phyloP scores from a whole-genome alignment of 2,329 filamentous ascomycete species.

The Colletotrichum liriopes region DNA sequence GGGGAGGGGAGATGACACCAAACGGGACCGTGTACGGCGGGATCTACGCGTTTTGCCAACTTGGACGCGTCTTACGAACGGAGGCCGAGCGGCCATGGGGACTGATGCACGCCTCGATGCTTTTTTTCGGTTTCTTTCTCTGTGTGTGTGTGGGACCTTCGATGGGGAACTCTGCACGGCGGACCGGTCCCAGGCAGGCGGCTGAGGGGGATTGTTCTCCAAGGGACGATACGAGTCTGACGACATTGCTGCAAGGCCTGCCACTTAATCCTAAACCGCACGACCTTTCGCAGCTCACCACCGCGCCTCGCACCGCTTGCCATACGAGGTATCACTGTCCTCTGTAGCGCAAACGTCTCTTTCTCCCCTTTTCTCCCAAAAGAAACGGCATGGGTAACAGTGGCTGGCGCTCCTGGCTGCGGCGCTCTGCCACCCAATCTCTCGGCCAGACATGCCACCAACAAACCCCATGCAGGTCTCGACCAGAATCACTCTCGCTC shows the following conservation, averaged over 20 bases:
- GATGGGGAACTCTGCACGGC: constrained; percentile 16
- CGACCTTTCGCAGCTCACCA: constrained; percentile 29
- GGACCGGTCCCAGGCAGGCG: constrained; percentile 20
- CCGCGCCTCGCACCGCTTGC: constrained; percentile 10
- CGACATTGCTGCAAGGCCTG: constrained; percentile 30
- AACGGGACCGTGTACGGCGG: not conserved
- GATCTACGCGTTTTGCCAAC: constrained; percentile 7
- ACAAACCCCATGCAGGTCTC: constrained; percentile 32
- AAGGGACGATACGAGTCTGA: constrained; percentile 38
- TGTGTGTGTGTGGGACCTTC: not conserved
- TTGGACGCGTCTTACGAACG: constrained; percentile 8
- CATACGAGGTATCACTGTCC: constrained; percentile 35
- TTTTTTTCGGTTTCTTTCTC: not conserved
- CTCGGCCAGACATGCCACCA: constrained; percentile 40
- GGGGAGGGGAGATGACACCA: not conserved
- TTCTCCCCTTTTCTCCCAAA: not conserved
- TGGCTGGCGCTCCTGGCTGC: constrained; percentile 9
- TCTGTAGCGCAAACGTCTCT: constrained; percentile 11
- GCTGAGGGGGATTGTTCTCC: not conserved
- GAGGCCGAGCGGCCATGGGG: not conserved
- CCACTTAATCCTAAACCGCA: constrained; percentile 41
- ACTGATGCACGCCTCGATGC: not conserved
- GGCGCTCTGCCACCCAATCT: constrained; percentile 36
- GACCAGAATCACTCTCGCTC: constrained; percentile 42
- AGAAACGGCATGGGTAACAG: constrained; percentile 12